Evolutionary conservation across 805 yeast genomes (phyloP).

Genomic region (Schwanniomyces sp.): DNA sequence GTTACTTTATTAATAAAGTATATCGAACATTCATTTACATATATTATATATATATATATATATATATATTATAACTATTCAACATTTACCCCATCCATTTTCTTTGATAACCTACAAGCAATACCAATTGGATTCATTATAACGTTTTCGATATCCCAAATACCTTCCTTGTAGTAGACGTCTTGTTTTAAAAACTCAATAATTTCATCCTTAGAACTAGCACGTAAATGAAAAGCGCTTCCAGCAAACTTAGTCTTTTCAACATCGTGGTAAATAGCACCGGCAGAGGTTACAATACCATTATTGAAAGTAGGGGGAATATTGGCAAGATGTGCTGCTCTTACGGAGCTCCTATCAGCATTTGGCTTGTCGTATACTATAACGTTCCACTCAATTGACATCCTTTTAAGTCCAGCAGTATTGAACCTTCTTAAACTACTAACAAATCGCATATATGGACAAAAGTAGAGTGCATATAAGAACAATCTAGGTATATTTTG

Average conservation of each 20-base stretch:
- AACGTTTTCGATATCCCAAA: conserved; percentile 73
- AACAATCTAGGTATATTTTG: neutral
- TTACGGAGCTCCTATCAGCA: conserved; percentile 51
- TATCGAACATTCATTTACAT: neutral
- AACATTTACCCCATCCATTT: conserved; percentile 27
- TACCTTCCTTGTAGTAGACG: conserved; percentile 59
- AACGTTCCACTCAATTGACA: conserved; percentile 60
- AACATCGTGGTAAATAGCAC: conserved; percentile 42
- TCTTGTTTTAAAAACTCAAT: conserved; percentile 64
- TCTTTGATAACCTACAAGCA: conserved; percentile 35
- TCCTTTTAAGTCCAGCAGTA: neutral
- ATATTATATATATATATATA: neutral
- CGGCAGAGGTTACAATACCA: conserved; percentile 43
- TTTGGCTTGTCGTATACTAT: conserved; percentile 70
- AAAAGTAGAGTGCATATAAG: neutral
- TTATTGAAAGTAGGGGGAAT: conserved; percentile 31
- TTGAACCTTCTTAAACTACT: neutral
- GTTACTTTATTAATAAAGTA: neutral
- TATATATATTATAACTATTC: neutral
- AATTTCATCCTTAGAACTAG: conserved; percentile 65
- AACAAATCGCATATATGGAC: neutral
- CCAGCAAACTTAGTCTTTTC: conserved; percentile 61
- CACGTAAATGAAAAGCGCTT: conserved; percentile 60
- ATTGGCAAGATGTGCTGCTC: conserved; percentile 47
- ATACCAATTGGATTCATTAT: conserved; percentile 54